phyloP scores from a whole-genome alignment of 352 stramenopile genomes.

The Thalassiosira exigua region DNA sequence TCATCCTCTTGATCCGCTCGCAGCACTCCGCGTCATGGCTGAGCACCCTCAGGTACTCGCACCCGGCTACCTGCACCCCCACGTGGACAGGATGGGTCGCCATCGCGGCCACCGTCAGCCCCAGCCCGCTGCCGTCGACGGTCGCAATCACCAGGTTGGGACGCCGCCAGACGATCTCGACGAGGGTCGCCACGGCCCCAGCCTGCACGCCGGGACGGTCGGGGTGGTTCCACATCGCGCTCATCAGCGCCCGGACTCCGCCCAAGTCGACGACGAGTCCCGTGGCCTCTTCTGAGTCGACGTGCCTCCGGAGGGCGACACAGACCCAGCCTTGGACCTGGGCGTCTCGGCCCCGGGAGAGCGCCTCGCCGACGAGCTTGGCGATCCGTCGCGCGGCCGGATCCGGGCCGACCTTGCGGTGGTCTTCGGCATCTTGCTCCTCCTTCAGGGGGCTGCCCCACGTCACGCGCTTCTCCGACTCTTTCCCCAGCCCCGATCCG shows the following conservation, averaged over 20 bases:
- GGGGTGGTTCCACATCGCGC: slow-evolving; percentile 22
- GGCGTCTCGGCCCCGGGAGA: not conserved
- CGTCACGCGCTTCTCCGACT: slow-evolving; percentile 1
- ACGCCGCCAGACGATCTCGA: slow-evolving; percentile 29
- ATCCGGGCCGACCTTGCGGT: not conserved
- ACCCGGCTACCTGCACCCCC: slow-evolving; percentile 21
- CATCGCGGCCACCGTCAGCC: slow-evolving; percentile 28
- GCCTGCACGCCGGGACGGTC: slow-evolving; percentile 12
- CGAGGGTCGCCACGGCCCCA: slow-evolving; percentile 29
- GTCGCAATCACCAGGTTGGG: slow-evolving; percentile 11
- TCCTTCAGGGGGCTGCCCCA: slow-evolving; percentile 3
- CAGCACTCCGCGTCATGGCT: slow-evolving; percentile 29
- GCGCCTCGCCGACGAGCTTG: slow-evolving; percentile 20
- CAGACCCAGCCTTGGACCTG: slow-evolving; percentile 4
- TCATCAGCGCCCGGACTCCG: slow-evolving; percentile 14
- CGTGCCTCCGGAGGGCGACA: not conserved
- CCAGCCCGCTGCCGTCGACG: slow-evolving; percentile 19
- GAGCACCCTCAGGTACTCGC: slow-evolving; percentile 21
- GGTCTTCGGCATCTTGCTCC: not conserved
- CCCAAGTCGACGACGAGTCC: slow-evolving; percentile 14
- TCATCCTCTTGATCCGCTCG: not conserved
- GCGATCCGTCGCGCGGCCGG: not conserved
- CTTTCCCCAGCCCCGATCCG: not conserved
- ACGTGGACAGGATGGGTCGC: slow-evolving; percentile 18
- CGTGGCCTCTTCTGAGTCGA: slow-evolving; percentile 1